These are phyloP conservation scores for Suaeda aralocaspica DNA, from an alignment of 148 eudicot species.

Conservation along the genomic window DNA sequence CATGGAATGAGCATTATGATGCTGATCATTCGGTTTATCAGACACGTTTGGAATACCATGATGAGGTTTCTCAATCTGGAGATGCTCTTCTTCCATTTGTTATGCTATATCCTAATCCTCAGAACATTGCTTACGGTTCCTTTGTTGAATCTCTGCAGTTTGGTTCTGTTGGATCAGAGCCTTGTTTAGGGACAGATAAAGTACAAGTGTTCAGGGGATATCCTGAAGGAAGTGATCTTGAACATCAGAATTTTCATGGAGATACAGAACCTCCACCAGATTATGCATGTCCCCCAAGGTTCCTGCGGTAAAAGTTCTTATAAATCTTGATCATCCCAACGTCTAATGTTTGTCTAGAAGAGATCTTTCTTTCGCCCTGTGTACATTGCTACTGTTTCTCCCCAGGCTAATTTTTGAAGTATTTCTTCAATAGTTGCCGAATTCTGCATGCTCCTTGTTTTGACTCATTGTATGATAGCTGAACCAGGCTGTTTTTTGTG, in stretches of 20 bases:
- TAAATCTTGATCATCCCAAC: neutral
- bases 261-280: constrained; percentile 40
- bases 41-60: constrained; percentile 16
- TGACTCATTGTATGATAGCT: neutral
- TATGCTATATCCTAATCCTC: constrained; percentile 43
- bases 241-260: constrained; percentile 19
- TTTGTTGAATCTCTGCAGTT: constrained; percentile 33
- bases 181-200: constrained; percentile 22
- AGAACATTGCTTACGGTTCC: constrained; percentile 32
- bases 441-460: neutral
- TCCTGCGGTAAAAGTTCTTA: constrained; percentile 15
- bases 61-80: constrained; percentile 23
- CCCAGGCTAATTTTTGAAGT: neutral
- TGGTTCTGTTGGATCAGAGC: constrained; percentile 40
- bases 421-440: neutral
- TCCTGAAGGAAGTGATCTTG: constrained; percentile 16
- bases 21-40: constrained; percentile 21
- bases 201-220: constrained; percentile 12
- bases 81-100: constrained; percentile 27
- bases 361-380: constrained; percentile 6
- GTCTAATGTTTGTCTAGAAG: neutral
- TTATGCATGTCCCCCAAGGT: constrained; percentile 33
- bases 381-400: neutral
- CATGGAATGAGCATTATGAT: constrained; percentile 16
- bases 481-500: neutral